Evolutionary conservation across 2,329 filamentous ascomycete genomes (phyloP), one percentile per base, ranked within the genome.

Genomic region (Chaetomiaceae sp.): DNA sequence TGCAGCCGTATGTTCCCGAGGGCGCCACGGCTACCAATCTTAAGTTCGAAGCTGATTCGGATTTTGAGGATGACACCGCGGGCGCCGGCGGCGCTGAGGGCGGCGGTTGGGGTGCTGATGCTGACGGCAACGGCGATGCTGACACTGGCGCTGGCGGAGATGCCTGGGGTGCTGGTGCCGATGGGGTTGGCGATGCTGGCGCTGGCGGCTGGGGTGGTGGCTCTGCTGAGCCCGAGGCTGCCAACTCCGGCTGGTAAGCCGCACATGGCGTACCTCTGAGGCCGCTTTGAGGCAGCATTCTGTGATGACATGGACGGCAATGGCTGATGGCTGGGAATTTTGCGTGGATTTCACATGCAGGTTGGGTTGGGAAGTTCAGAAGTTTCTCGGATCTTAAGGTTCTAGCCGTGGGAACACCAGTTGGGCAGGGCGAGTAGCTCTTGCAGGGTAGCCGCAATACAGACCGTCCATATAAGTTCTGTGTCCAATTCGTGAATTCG

Each of bases 1-100:
- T 97, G 0, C 67, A 86, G 60, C 59, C 75, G 1, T 83, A 82
- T 66, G 72, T 82, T 52, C 86, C 87, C 0, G 78, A 85, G 54
- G 77, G 79, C 1, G 72, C 71, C 0, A 70, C 74, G 0, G 65
- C 68, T 0, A 64, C 69, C 15, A 72, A 80, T 19, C 69, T 80
- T 19, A 76, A 77, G 60, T 81, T 82, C 44, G 80, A 82, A 62
- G 76, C 75, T 0, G 79, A 80, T 47, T 79, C 76, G 0, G 78
- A 81, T 59, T 80, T 73, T 34, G 78, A 81, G 43, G 70, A 53
- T 27, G 61, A 53, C 7, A 65, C 56, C 29, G 61, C 53, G 17
- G 70, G 56, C 67, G 15, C 29, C 19, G 56, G 29, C 11, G 45
- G 29, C 11, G 45, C 9, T 25, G 39, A 14, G 3, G 54, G 39